A percentile compares a stretch with the other conserved stretches of the same genome.
phyloP scores from a whole-genome alignment of 768 basidiomycete genomes.

The Sarcomyxa edulis region DNA sequence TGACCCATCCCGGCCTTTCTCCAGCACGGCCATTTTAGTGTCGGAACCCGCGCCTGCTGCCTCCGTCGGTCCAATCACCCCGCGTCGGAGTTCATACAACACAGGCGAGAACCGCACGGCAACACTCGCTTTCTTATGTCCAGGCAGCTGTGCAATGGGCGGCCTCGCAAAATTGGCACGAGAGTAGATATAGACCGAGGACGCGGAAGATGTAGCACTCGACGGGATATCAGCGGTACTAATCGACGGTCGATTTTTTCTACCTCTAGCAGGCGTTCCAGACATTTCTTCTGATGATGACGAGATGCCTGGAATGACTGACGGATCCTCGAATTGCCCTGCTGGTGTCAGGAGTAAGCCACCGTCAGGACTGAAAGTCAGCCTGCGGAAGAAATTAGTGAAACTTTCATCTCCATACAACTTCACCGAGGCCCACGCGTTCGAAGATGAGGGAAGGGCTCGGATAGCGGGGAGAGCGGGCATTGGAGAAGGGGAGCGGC shows the following conservation, averaged over 20 bases:
- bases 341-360: slow-evolving; percentile 92
- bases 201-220: slow-evolving; percentile 44
- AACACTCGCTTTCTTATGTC: slow-evolving; percentile 93
- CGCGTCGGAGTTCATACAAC: slow-evolving; percentile 81
- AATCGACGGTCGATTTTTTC: slow-evolving; percentile 47
- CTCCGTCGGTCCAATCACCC: slow-evolving; percentile 30
- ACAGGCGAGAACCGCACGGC: slow-evolving; percentile 93
- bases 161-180: slow-evolving; percentile 90
- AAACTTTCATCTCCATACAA: slow-evolving; percentile 94
- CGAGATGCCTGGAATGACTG: slow-evolving; percentile 35
- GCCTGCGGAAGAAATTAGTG: slow-evolving; percentile 91
- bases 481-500: slow-evolving; percentile 85
- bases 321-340: slow-evolving; percentile 94
- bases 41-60: slow-evolving; percentile 23
- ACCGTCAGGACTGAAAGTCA: slow-evolving; percentile 95
- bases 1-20: slow-evolving; percentile 57
- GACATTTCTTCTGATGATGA: slow-evolving; percentile 21
- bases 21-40: slow-evolving; percentile 51
- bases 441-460: slow-evolving; percentile 45
- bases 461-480: slow-evolving; percentile 93
- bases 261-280: slow-evolving; percentile 49
- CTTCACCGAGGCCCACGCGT: slow-evolving; percentile 62
- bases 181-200: slow-evolving; percentile 89
- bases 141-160: slow-evolving; percentile 92
- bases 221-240: slow-evolving; percentile 27